phyloP scores from a whole-genome alignment of 805 yeast genomes.

The Wickerhamomyces xylosicus region DNA sequence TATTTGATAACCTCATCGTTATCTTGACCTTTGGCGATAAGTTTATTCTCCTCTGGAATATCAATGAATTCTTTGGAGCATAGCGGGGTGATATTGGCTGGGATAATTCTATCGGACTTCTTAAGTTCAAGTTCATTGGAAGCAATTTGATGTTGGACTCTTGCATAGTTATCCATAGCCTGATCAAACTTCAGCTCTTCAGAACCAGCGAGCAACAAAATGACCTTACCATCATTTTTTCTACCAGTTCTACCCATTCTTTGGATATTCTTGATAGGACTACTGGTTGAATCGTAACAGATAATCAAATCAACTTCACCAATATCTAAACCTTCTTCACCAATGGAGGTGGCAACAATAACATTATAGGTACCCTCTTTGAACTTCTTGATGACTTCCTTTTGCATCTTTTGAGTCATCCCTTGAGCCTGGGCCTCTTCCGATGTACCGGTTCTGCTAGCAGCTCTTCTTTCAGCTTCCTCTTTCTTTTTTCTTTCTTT shows the following conservation, averaged over 20 bases:
- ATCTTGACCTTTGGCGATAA: slow-evolving; percentile 40
- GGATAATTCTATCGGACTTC: slow-evolving; percentile 59
- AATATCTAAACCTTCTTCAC: slow-evolving; percentile 97
- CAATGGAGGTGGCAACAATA: slow-evolving; percentile 92
- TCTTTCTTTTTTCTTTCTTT: slow-evolving; percentile 22
- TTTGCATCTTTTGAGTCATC: slow-evolving; percentile 86
- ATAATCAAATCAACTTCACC: slow-evolving; percentile 95
- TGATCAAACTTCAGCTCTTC: slow-evolving; percentile 74
- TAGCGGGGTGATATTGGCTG: slow-evolving; percentile 41
- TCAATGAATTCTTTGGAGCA: slow-evolving; percentile 48
- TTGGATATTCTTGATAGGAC: slow-evolving; percentile 89
- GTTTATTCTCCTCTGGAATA: slow-evolving; percentile 62
- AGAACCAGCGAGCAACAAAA: slow-evolving; percentile 62
- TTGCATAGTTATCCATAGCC: slow-evolving; percentile 76
- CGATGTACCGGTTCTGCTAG: slow-evolving; percentile 47
- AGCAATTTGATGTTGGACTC: slow-evolving; percentile 62
- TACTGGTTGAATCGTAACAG: slow-evolving; percentile 86
- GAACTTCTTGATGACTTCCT: slow-evolving; percentile 64
- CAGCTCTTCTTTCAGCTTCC: slow-evolving; percentile 23
- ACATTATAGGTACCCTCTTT: slow-evolving; percentile 66
- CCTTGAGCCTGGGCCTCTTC: slow-evolving; percentile 73
- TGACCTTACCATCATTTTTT: slow-evolving; percentile 77
- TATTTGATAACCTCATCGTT: slow-evolving; percentile 58
- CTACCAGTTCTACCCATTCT: slow-evolving; percentile 99
- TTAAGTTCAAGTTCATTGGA: slow-evolving; percentile 32